Percentiles rank a stretch among this genome's conserved stretches.
Evolutionary conservation across 73 alveolate species (phyloP).

Genomic region (Symbiodinium natans): DNA sequence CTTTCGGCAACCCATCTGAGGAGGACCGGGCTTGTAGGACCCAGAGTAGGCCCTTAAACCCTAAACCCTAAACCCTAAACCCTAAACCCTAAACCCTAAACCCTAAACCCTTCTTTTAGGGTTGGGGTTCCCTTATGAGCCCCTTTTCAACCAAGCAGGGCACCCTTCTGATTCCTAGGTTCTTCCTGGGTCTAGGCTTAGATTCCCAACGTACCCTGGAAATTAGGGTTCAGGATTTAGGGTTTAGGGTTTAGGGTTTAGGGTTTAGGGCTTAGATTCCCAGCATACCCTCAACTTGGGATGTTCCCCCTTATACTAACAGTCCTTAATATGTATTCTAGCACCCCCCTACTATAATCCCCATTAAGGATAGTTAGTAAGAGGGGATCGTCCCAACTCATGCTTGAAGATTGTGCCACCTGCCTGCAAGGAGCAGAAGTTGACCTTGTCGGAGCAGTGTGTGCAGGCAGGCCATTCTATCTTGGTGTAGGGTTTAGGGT

Average conservation of each 20-base stretch:
- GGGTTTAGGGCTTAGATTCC: neutral
- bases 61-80: neutral
- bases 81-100: neutral
- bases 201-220: neutral
- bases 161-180: too few relatives aligned
- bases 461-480: slow-evolving; percentile 11
- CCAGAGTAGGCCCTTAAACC: neutral
- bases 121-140: too few relatives aligned
- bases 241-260: neutral
- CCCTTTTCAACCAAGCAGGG: too few relatives aligned
- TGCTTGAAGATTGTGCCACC: neutral
- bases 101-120: neutral
- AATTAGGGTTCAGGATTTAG: neutral
- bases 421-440: slow-evolving; percentile 31
- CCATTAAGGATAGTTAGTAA: too few relatives aligned
- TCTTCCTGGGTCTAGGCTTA: too few relatives aligned
- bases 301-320: too few relatives aligned
- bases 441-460: slow-evolving; percentile 53
- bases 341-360: too few relatives aligned
- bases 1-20: slow-evolving; percentile 55
- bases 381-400: too few relatives aligned
- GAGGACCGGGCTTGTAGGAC: too few relatives aligned
- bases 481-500: neutral
- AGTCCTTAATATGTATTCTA: too few relatives aligned
- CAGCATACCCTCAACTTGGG: too few relatives aligned